Evolutionary conservation across 805 yeast genomes (phyloP), one percentile per base, ranked within the genome.

Genomic region (Metschnikowia matae): DNA sequence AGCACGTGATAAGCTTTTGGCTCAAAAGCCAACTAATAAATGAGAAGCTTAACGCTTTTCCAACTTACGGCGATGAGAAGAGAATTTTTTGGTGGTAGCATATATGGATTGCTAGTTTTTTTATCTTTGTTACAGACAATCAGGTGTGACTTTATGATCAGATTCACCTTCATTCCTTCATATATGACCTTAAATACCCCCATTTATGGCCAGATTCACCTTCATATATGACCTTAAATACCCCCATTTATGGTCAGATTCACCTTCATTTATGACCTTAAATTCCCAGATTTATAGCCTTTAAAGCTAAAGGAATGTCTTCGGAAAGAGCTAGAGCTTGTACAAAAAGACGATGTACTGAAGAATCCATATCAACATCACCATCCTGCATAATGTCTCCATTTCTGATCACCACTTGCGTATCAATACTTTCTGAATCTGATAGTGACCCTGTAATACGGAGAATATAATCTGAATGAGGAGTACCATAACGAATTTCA

Each of bases 261-360:
- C 29, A 26, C 29, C 17, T 7, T 35, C 37, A 18, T 18, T 18
- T 18, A 3, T 18, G 20, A 18, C 20, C 20, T 18, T 26, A 4
- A 26, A 26, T 1, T 8, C 29, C 17, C 8, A 10, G 20, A 11
- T 23, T 50, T 20, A 58, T 51, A 40, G 54, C 54, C 39, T 58
- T 51, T 17, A 67, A 51, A 11, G 66, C 57, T 40, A 59, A 54
- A 4, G 57, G 43, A 1, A 71, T 39, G 55, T 70, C 70, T 53
- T 73, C 77, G 2, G 73, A 63, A 5, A 64, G 29, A 18, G 64
- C 60, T 32, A 73, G 62, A 4, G 60, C 62, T 38, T 59, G 57
- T 2, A 65, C 52, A 46, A 71, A 66, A 15, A 46, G 57, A 1
- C 48, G 44, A 20, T 21, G 41, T 14, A 20, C 49, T 11, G 65